Percentiles rank a stretch among this genome's conserved stretches.
phyloP scores from a whole-genome alignment of 2,329 filamentous ascomycete genomes.

The Neoscytalidium dimidiatum region DNA sequence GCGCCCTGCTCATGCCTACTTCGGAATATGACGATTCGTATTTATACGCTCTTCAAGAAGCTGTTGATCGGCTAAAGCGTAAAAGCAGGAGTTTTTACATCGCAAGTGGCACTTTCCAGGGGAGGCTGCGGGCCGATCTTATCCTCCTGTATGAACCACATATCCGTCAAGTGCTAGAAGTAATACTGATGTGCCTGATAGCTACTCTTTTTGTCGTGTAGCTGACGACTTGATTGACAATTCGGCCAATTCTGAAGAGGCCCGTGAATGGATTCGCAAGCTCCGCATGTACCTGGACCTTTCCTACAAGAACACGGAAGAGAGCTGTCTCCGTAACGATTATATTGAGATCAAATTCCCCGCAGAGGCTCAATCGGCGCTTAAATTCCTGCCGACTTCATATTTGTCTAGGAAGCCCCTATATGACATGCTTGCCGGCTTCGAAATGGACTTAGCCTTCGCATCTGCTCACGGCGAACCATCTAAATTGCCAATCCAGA shows the following conservation, averaged over 20 bases:
- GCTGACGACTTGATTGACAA: constrained; percentile 75
- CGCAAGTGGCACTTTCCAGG: constrained; percentile 69
- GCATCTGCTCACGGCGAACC: constrained; percentile 22
- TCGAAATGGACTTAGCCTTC: constrained; percentile 68
- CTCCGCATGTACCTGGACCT: constrained; percentile 60
- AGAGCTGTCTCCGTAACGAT: constrained; percentile 23
- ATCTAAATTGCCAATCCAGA: constrained; percentile 56
- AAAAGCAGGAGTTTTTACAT: constrained; percentile 77
- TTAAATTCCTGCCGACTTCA: constrained; percentile 60
- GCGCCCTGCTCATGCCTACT: constrained; percentile 53
- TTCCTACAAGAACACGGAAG: constrained; percentile 43
- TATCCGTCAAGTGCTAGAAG: not conserved
- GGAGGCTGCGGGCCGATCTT: constrained; percentile 67
- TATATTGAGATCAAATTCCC: constrained; percentile 57
- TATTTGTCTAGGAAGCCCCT: constrained; percentile 62
- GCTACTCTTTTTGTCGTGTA: constrained; percentile 72
- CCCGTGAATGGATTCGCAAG: constrained; percentile 60
- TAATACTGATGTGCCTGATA: constrained; percentile 27
- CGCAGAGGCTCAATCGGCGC: constrained; percentile 51
- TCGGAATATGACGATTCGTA: constrained; percentile 59
- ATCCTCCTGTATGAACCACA: constrained; percentile 59
- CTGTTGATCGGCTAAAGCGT: constrained; percentile 57
- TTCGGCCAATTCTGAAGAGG: constrained; percentile 54
- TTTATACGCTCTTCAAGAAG: constrained; percentile 60
- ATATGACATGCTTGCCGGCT: constrained; percentile 66